Base-by-base conservation (phyloP, 164 flowering plant genomes). In the Santalum album region DNA sequence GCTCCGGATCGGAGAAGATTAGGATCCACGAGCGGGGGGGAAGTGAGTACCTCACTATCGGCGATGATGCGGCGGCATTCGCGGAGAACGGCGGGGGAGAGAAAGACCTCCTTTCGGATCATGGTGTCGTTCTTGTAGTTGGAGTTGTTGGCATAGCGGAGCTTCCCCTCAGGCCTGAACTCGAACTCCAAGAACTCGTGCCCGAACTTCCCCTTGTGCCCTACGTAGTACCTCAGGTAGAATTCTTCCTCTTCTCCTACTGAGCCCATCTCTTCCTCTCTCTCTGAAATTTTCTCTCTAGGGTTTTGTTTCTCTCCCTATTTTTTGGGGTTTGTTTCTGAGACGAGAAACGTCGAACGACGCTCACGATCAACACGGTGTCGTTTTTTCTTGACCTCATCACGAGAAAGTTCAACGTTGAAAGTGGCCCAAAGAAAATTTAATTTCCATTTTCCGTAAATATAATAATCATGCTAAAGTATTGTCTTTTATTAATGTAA, bases 111-210 rank as follows among this genome's bases (percentile, higher is more conserved):
- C 63, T 91, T 91, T 39, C 98, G 90, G 49, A 88, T 91, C 84
- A 91, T 91, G 60, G 88, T 88, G 61, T 91, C 96, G 78, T 88
- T 91, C 68, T 86, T 91, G 84, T 91, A 91, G 77, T 91, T 91
- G 69, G 95, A 91, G 71, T 91, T 91, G 79, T 91, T 88, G 49
- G 98, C 92, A 32, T 88, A 88, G 0, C 95, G 81, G 49, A 88
- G 95, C 81, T 87, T 87, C 14, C 98, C 96, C 35, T 90, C 95
- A 19, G 91, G 90, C 27, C 90, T 61, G 66, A 91, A 91, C 79
- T 91, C 95, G 68, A 88, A 87, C 74, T 91, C 98, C 53, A 87
- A 51, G 67, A 91, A 91, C 77, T 87, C 98, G 72, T 91, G 96
- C 0, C 96, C 96, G 61, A 86, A 86, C 65, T 86, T 86, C 0